These are phyloP conservation scores for Annona cherimola DNA, from an alignment of 164 flowering plant genomes.

Conservation along the genomic window DNA sequence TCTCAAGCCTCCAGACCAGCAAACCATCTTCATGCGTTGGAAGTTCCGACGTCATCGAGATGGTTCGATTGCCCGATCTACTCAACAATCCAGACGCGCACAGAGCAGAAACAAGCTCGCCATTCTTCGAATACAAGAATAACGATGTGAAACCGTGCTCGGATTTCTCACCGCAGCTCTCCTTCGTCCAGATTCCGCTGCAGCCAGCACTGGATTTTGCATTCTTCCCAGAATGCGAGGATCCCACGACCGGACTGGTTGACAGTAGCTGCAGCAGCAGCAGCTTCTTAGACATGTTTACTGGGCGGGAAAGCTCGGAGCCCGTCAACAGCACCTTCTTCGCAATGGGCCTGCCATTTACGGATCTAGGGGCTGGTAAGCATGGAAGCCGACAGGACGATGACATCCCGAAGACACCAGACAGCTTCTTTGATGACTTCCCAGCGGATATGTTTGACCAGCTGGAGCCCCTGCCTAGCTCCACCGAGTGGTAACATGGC, in stretches of 20 bases:
- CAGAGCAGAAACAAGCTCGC: constrained; percentile 12
- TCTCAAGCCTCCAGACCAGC: background rate
- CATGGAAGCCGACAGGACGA: constrained; percentile 5
- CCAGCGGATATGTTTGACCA: constrained; percentile 46
- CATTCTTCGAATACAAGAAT: constrained; percentile 7
- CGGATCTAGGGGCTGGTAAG: constrained; percentile 5
- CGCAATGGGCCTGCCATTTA: constrained; percentile 14
- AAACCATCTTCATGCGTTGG: constrained; percentile 5
- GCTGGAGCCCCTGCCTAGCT: constrained; percentile 29
- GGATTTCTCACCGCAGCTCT: constrained; percentile 11
- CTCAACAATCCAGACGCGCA: constrained; percentile 19
- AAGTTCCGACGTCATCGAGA: constrained; percentile 26
- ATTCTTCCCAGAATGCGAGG: constrained; percentile 33
- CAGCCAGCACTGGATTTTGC: constrained; percentile 21
- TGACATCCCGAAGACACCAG: constrained; percentile 28
- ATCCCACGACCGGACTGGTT: constrained; percentile 24
- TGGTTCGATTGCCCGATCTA: constrained; percentile 38
- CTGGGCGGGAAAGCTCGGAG: constrained; percentile 3
- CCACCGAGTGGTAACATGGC: constrained; percentile 14
- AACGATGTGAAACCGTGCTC: constrained; percentile 12
- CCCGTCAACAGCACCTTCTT: constrained; percentile 12
- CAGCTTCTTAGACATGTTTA: constrained; percentile 30
- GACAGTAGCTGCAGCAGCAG: constrained; percentile 35
- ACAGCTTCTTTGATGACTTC: constrained; percentile 65
- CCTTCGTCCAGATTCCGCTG: constrained; percentile 17